phyloP scores from a whole-genome alignment of 352 stramenopile genomes.

The Globisporangium okanoganense region DNA sequence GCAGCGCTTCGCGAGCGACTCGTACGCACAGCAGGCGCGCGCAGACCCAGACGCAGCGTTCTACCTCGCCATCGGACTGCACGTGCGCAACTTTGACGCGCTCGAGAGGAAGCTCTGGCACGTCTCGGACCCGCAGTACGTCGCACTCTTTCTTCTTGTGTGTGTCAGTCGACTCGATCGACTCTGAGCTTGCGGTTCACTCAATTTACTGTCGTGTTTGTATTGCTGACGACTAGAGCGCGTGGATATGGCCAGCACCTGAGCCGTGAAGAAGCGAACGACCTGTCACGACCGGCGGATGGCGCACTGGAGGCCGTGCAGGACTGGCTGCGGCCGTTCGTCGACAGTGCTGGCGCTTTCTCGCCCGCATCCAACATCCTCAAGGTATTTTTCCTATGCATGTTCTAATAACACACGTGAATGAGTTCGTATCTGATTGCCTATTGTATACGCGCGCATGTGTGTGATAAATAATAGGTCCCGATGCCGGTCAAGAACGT shows the following conservation, averaged over 20 bases:
- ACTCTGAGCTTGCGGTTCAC: too few relatives aligned
- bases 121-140: constrained; percentile 55
- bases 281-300: constrained; percentile 36
- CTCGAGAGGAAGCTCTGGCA: constrained; percentile 50
- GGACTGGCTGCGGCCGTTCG: constrained; percentile 37
- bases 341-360: constrained; percentile 23
- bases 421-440: neutral
- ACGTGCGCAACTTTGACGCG: constrained; percentile 37
- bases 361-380: constrained; percentile 34
- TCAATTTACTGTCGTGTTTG: too few relatives aligned
- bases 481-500: constrained; percentile 39
- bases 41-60: constrained; percentile 35
- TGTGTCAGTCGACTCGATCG: too few relatives aligned
- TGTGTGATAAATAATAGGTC: constrained; percentile 13
- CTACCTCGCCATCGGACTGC: constrained; percentile 52
- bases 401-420: constrained; percentile 19
- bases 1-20: constrained; percentile 23
- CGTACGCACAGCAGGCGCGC: constrained; percentile 26
- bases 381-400: constrained; percentile 19
- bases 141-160: neutral
- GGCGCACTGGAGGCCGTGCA: constrained; percentile 42
- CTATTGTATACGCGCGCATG: neutral
- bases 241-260: constrained; percentile 53
- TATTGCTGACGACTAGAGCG: too few relatives aligned
- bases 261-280: constrained; percentile 33